These are phyloP conservation scores for Mycena galopus DNA, from an alignment of 768 basidiomycete species.

Conservation along the genomic window DNA sequence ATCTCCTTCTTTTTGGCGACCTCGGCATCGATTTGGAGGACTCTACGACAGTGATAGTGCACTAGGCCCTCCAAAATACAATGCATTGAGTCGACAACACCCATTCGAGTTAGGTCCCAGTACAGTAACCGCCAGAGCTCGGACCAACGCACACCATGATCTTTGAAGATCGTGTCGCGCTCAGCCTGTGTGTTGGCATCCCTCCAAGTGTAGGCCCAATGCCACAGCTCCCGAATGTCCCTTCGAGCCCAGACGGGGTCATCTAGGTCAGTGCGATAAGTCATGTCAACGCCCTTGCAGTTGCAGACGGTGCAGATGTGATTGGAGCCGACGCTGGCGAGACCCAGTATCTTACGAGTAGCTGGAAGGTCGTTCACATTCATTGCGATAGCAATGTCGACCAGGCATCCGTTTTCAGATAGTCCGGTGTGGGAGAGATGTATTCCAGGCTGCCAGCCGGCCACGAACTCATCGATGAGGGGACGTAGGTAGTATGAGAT, in stretches of 20 bases:
- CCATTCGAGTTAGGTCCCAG: too few species aligned
- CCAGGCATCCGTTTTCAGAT: background rate
- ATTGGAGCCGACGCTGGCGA: conserved; percentile 38
- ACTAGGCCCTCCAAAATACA: too few species aligned
- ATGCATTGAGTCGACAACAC: too few species aligned
- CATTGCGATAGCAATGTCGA: conserved; percentile 23
- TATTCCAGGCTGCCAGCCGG: conserved; percentile 32
- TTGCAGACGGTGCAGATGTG: conserved; percentile 45
- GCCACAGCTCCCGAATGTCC: conserved; percentile 24
- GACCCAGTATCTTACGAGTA: conserved; percentile 39
- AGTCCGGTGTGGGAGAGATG: conserved; percentile 28
- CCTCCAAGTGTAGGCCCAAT: conserved; percentile 28
- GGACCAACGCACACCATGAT: too few species aligned
- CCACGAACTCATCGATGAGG: conserved; percentile 43
- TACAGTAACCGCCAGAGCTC: too few species aligned
- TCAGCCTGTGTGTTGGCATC: conserved; percentile 27
- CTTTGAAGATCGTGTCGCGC: too few species aligned
- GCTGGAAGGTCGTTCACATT: conserved; percentile 47
- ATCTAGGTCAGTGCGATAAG: conserved; percentile 32
- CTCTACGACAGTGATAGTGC: too few species aligned
- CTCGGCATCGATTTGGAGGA: too few species aligned
- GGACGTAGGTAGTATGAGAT: conserved; percentile 44
- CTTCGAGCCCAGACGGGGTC: conserved; percentile 28
- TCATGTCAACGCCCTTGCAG: conserved; percentile 28
- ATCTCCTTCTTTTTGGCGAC: too few species aligned